Evolutionary conservation across 768 basidiomycete species (phyloP), one percentile per base, ranked within the genome.

Genomic region (Leccinum fibrillosum): DNA sequence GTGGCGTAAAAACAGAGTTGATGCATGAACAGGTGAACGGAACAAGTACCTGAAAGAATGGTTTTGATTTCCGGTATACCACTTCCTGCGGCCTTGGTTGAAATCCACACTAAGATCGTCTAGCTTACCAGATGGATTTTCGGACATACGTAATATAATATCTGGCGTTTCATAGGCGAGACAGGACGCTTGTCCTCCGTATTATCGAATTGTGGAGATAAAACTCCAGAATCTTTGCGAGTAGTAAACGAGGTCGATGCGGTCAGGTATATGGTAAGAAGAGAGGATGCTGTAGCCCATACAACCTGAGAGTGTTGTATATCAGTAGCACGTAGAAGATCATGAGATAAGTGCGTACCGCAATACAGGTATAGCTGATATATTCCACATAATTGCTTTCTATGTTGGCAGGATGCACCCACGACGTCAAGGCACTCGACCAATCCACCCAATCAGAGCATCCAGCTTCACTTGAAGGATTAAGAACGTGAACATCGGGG

Each of bases 41-140:
- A 54, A 52, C 12, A 11, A 13, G 53, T 4, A 86, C 91, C 93
- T 52, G 90, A 92, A 47, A 96, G 79, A 56, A 96, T 94, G 0
- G 91, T 92, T 72, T 99, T 99, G 70, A 99, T 89, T 73, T 99
- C 96, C 0, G 95, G 94, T 56, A 98, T 95, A 50, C 97, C 97
- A 67, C 89, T 92, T 19, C 97, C 97, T 19, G 94, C 93, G 10
- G 97, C 93, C 89, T 69, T 91, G 64, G 59, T 52, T 60, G 42
- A 62, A 50, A 55, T 59, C 50, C 60, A 62, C 48, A 53, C 62
- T 60, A 63, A 61, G 54, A 53, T 67, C 12, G 59, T 47, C 26
- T 44, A 47, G 10, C 39, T 19, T 19, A 25, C 47, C 12, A 7
- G 60, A 26, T 13, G 3, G n/a, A 54, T n/a, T 49, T 47, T 54